These are phyloP conservation scores for Pistacia vera DNA, from an alignment of 345 rosid species.

Conservation along the genomic window DNA sequence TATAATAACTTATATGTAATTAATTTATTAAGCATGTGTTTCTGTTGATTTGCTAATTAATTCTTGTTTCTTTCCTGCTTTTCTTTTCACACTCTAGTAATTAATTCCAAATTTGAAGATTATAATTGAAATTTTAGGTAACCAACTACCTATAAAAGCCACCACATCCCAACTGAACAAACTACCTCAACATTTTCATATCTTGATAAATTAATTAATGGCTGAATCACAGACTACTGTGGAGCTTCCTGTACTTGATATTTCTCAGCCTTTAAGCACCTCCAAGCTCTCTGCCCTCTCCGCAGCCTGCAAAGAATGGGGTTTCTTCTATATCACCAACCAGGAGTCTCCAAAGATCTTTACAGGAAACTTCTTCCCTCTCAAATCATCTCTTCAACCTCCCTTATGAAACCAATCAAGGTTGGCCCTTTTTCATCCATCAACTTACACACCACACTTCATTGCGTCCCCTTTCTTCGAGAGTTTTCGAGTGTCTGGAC, in stretches of 20 bases:
- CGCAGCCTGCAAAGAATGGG: constrained; percentile 29
- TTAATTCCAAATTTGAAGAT: too few relatives aligned
- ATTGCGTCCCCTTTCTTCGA: constrained; percentile 31
- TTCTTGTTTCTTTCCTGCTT: too few relatives aligned
- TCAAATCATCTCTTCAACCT: constrained; percentile 19
- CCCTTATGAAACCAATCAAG: constrained; percentile 17
- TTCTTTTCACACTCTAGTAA: too few relatives aligned
- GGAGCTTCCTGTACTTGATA: constrained; percentile 23
- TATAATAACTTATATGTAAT: background rate
- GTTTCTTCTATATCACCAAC: constrained; percentile 27
- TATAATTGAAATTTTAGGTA: too few relatives aligned
- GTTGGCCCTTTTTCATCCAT: constrained; percentile 16
- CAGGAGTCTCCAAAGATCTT: constrained; percentile 26
- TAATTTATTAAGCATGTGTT: background rate
- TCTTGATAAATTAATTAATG: constrained; percentile 7
- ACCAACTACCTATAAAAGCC: constrained; percentile 1
- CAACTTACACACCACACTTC: constrained; percentile 25
- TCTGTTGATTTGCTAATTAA: too few relatives aligned
- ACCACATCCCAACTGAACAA: constrained; percentile 18
- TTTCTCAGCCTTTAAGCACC: constrained; percentile 21
- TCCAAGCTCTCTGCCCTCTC: constrained; percentile 19
- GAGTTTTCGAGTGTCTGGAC: constrained; percentile 27
- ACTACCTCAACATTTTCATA: constrained; percentile 4
- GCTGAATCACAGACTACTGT: constrained; percentile 7
- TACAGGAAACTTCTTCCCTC: constrained; percentile 14